Base-by-base conservation (phyloP, 352 stramenopile species). In the Phytophthora pisi region DNA sequence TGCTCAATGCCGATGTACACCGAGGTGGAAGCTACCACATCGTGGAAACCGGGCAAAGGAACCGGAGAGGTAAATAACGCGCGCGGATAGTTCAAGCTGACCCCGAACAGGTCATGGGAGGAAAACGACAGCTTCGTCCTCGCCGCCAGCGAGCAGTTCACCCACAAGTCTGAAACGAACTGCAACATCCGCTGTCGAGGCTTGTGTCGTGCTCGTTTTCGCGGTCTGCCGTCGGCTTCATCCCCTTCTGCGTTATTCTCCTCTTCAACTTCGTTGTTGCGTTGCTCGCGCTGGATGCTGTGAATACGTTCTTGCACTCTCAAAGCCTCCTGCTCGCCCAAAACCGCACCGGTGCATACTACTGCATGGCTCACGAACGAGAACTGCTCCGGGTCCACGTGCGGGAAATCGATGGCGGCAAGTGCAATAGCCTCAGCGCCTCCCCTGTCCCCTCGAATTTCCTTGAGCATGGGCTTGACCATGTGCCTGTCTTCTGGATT, bases 91-190 rank as follows among this genome's bases (percentile, higher is more conserved):
- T 86, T 73, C 24, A 76, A 46, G 11, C 73, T 83, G 15, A 77
- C 42, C 4, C 56, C 31, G 45, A 89, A 87, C 13, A 86, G 54
- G 52, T 89, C 78, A 40, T 89, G 79, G 0, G 79, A 78, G n/a
- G 79, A 51, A 42, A 79, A 79, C 3, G 81, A 79, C 4, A 89
- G 64, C 57, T 83, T 78, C 10, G 65, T 74, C 10, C 74, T 54
- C 7, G 72, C 75, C 9, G 74, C 65, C 15, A 93, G 75, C 26
- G 80, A 91, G 74, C 86, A 93, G 23, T 76, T 79, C 0, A 93
- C 70, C 86, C 86, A 93, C 49, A 93, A 46, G 63, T 93, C 86
- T 24, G 83, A 90, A 34, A 92, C 81, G 36, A 89, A 71, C 42
- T 78, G 84, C 46, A 85, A 38, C 23, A 75, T 74, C 15, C 65